Conservation (phyloP, 2,329 filamentous ascomycete species). For the Magnaporthiopsis rhizophila region DNA sequence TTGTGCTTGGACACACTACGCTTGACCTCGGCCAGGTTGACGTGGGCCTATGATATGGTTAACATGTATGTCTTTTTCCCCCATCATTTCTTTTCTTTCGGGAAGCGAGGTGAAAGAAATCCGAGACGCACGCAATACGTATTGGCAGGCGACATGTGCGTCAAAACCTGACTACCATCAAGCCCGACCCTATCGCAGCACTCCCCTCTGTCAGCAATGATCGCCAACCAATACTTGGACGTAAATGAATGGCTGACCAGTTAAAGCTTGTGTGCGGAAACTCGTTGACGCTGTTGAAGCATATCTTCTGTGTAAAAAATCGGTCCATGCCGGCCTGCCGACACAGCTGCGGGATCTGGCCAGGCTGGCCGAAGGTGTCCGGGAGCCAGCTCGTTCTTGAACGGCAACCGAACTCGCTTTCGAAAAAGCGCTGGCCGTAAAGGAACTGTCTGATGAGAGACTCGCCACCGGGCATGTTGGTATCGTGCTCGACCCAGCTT, state of each 20-base stretch:
- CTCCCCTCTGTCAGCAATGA: not conserved
- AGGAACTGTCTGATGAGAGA: slow-evolving; percentile 59
- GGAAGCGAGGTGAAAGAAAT: not conserved
- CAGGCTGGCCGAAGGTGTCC: slow-evolving; percentile 62
- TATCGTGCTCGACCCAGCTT: slow-evolving; percentile 65
- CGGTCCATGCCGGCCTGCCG: slow-evolving; percentile 58
- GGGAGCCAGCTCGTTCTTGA: slow-evolving; percentile 62
- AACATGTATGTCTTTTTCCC: not conserved
- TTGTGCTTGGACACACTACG: slow-evolving; percentile 59
- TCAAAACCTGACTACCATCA: slow-evolving; percentile 61
- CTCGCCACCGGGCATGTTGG: slow-evolving; percentile 60
- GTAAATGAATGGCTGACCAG: slow-evolving; percentile 30
- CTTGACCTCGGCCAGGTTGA: slow-evolving; percentile 57
- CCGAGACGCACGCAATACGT: slow-evolving; percentile 45
- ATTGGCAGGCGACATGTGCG: slow-evolving; percentile 60
- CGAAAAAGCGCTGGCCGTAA: slow-evolving; percentile 60
- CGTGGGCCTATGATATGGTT: slow-evolving; percentile 30
- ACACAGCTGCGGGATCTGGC: slow-evolving; percentile 58
- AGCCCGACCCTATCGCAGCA: slow-evolving; percentile 37
- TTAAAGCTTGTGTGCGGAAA: slow-evolving; percentile 67
- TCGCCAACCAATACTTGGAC: not conserved
- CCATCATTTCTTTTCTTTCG: not conserved
- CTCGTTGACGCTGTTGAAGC: slow-evolving; percentile 68
- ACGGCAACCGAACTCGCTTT: slow-evolving; percentile 56
- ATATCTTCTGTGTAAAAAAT: slow-evolving; percentile 63